phyloP scores from a whole-genome alignment of 116 monocot species.

The Trichopus zeylanicus region DNA sequence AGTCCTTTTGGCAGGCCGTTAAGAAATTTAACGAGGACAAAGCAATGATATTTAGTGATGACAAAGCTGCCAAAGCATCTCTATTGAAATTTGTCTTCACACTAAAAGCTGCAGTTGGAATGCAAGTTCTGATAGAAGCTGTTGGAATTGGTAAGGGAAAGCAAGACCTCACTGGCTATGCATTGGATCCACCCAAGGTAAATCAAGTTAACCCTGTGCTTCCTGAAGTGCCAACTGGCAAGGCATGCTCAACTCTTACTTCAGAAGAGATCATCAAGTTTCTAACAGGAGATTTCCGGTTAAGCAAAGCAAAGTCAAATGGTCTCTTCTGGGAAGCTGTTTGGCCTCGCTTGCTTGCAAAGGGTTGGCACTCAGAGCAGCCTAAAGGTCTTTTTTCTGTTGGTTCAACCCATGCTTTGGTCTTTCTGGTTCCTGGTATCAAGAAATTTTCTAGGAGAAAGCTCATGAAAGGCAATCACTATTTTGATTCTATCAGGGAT shows the following conservation, averaged over 20 bases:
- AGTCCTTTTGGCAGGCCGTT: slow-evolving; percentile 29
- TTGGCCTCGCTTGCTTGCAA: slow-evolving; percentile 56
- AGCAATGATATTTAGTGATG: slow-evolving; percentile 43
- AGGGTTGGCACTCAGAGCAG: slow-evolving; percentile 48
- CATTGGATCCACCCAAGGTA: slow-evolving; percentile 34
- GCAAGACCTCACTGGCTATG: slow-evolving; percentile 49
- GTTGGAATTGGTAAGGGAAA: slow-evolving; percentile 70
- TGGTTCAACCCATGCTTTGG: slow-evolving; percentile 24
- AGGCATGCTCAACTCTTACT: slow-evolving; percentile 60
- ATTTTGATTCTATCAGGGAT: slow-evolving; percentile 61
- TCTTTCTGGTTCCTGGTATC: slow-evolving; percentile 48
- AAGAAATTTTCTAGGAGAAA: slow-evolving; percentile 41
- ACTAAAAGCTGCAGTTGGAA: slow-evolving; percentile 47
- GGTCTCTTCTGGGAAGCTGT: slow-evolving; percentile 95
- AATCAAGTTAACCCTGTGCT: slow-evolving; percentile 13
- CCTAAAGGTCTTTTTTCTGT: slow-evolving; percentile 19
- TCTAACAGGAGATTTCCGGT: slow-evolving; percentile 68
- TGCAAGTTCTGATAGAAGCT: slow-evolving; percentile 50
- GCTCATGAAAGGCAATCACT: slow-evolving; percentile 46
- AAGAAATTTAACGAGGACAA: too few relatives aligned
- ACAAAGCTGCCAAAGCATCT: slow-evolving; percentile 29
- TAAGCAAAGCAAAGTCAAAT: slow-evolving; percentile 71
- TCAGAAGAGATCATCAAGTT: slow-evolving; percentile 58
- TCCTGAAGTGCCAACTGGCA: slow-evolving; percentile 56
- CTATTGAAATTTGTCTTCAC: slow-evolving; percentile 57